Evolutionary conservation across 176 grass and related monocot genomes (phyloP), one percentile per base, ranked within the genome.

Genomic region (Carex pumila): DNA sequence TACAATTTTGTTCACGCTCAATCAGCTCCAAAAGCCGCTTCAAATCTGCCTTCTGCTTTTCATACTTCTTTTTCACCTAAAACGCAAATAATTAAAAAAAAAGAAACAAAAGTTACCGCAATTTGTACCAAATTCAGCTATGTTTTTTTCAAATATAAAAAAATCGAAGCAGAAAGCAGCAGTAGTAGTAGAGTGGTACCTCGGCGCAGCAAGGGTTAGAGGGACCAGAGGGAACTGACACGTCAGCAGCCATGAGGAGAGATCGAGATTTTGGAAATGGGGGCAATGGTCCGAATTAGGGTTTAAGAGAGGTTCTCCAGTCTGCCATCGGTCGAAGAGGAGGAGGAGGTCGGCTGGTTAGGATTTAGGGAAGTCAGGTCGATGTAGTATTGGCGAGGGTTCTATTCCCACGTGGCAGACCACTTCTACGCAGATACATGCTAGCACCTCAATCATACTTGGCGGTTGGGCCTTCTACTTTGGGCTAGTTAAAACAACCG

Each of bases 131-230:
- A 58, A 19, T 83, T 39, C 17, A 17, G 55, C 1, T 49, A 49
- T 39, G 5, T 39, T 39, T 49, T 49, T 68, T 34, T 12, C 25
- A 39, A 47, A 4, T 1, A 67, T 57, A 25, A 64, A 88, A 75
- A 72, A 71, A 30, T 3, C 1, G 18, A 63, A 22, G 12, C 63
- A 19, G 14, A 72, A 83, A 19, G 14, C 0, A 63, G 61, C 32
- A 83, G 78, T 61, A 55, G 32, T 17, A 30, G 32, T 17, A 30
- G 67, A 65, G 4, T 31, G 65, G 4, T 71, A 93, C 94, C 87
- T 93, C 92, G 2, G 87, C 91, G 82, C 89, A 96, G 91, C 93
- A 93, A 17, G 87, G 85, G 56, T 93, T 93, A 37, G 89, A 79
- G 4, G 76, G 61, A 36, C 41, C 71, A n/a, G 39, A 25, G 9